Evolutionary conservation across 306 rosid genomes (phyloP), one percentile per base, ranked within the genome.

Genomic region (Cucurbita moschata): DNA sequence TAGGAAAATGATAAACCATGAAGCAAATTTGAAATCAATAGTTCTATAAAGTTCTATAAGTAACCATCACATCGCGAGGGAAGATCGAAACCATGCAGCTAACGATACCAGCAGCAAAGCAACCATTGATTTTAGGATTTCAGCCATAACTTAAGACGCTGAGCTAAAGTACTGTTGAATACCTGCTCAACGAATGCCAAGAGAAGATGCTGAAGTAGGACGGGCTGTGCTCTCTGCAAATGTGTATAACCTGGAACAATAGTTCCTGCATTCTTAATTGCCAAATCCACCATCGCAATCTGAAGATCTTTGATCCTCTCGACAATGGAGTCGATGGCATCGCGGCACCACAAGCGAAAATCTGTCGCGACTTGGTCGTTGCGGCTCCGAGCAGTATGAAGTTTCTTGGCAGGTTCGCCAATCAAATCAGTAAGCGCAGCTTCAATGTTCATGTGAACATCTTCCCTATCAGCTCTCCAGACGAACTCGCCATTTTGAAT

Each of bases 391-490:
- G 99, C 90, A 0, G 99, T 91, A 77, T 94, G 99, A 0, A 94
- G 88, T 84, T 94, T 94, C 88, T 91, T 94, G 0, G 96, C 97
- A 76, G 99, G 96, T 67, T 94, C 99, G 11, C 99, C 99, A 35
- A 94, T 82, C 86, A 91, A 30, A 77, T 94, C 99, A 21, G 88
- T 94, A 70, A 94, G 91, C 5, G 97, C 88, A 1, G 99, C 97
- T 81, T 94, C 99, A 42, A 94, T 91, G 87, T 94, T 94, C 99
- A 94, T 94, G 75, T 91, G 97, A 60, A 94, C 97, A 37, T 94
- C 99, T 72, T 94, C 99, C 42, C 99, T 81, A 26, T 94, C 97
- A 67, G 90, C 83, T 82, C 96, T 86, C 97, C 99, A 94, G 50
- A 77, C 82, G 71, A 94, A 94, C 77, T 91, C 88, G 2, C 96